A percentile compares a stretch with the other conserved stretches of the same genome.
phyloP scores from a whole-genome alignment of 305 asterid genomes.

The Solanum hybrid region DNA sequence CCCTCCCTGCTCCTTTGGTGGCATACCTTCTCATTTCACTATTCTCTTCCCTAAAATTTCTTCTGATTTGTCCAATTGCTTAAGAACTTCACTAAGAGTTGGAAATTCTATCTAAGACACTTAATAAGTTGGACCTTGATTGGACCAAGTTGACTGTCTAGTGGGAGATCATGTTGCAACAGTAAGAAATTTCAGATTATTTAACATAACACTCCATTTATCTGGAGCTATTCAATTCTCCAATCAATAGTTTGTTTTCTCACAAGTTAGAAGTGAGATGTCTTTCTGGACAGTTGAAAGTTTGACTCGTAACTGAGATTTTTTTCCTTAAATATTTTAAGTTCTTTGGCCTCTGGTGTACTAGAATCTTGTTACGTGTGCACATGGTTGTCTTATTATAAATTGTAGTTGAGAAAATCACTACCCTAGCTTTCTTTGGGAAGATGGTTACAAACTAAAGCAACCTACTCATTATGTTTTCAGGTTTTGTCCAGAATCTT shows the following conservation, averaged over 20 bases:
- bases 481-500: conserved; percentile 12
- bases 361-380: not conserved
- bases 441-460: not conserved
- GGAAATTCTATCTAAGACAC: not conserved
- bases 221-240: not conserved
- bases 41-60: not conserved
- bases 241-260: not conserved
- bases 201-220: not conserved
- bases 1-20: not conserved
- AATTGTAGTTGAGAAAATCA: not conserved
- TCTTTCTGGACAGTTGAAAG: not conserved
- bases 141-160: not conserved
- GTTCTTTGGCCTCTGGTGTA: not conserved
- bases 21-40: not conserved
- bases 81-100: not conserved
- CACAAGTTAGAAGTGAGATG: not conserved
- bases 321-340: not conserved
- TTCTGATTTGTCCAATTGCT: not conserved
- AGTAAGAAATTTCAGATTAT: not conserved
- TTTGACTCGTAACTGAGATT: not conserved
- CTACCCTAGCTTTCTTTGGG: not conserved
- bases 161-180: not conserved
- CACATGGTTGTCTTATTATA: not conserved
- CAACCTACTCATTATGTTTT: not conserved
- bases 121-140: not conserved